phyloP scores from a whole-genome alignment of 2,329 filamentous ascomycete genomes.

The Metarhizium album region DNA sequence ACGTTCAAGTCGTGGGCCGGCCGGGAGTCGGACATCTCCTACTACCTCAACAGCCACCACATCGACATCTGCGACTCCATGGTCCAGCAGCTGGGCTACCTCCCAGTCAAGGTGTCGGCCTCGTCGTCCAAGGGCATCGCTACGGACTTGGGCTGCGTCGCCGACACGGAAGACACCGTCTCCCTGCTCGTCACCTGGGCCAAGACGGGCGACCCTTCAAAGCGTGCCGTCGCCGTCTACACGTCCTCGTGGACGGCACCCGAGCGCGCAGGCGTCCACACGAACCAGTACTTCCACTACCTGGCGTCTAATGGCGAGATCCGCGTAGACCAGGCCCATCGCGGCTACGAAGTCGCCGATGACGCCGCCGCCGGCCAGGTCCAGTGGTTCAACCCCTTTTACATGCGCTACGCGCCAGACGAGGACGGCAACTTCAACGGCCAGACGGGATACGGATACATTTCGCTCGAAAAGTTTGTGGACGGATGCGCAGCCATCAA shows the following conservation, averaged over 20 bases:
- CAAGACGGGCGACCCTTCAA: constrained; percentile 55
- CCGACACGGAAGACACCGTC: constrained; percentile 85
- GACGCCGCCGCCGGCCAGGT: constrained; percentile 57
- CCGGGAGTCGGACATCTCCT: constrained; percentile 84
- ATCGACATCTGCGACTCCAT: constrained; percentile 88
- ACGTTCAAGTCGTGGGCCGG: constrained; percentile 95
- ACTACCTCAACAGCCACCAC: constrained; percentile 94
- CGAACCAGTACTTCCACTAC: constrained; percentile 95
- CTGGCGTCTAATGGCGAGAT: constrained; percentile 78
- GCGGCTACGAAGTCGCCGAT: constrained; percentile 89
- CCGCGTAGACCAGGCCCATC: constrained; percentile 83
- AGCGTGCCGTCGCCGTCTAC: constrained; percentile 78
- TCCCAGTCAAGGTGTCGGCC: constrained; percentile 68
- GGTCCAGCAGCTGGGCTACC: constrained; percentile 62
- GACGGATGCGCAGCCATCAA: constrained; percentile 75
- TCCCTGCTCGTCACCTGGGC: constrained; percentile 83
- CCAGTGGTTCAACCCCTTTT: constrained; percentile 88
- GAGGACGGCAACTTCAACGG: constrained; percentile 92
- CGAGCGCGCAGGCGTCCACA: constrained; percentile 87
- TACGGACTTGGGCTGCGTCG: constrained; percentile 64
- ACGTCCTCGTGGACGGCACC: constrained; percentile 93
- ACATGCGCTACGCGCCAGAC: constrained; percentile 89
- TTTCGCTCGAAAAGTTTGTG: constrained; percentile 93
- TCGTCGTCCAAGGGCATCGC: constrained; percentile 71
- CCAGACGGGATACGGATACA: constrained; percentile 85